A percentile compares a stretch with the other conserved stretches of the same genome.
These are phyloP conservation scores for Turritis glabra DNA, from an alignment of 345 rosid genomes.

Conservation along the genomic window DNA sequence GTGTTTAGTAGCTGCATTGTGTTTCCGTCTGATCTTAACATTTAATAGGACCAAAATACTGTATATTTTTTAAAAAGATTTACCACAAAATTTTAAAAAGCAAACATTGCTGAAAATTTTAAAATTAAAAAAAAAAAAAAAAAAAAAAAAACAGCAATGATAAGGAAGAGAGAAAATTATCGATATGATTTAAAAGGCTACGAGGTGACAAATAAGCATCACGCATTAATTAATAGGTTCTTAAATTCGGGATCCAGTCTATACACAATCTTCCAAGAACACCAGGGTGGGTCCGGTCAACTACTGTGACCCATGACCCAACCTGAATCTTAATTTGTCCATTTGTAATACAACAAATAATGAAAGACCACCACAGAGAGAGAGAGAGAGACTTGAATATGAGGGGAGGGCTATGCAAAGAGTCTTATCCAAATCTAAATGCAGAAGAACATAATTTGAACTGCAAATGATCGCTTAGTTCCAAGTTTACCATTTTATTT, in stretches of 20 bases:
- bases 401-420: too few relatives aligned
- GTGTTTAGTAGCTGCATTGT: too few relatives aligned
- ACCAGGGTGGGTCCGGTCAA: conserved; percentile 28
- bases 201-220: conserved; percentile 6
- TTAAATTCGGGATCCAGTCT: conserved; percentile 7
- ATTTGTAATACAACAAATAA: background rate
- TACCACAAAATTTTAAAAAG: too few relatives aligned
- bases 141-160: background rate
- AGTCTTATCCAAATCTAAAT: conserved; percentile 11
- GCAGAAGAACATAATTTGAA: too few relatives aligned
- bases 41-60: too few relatives aligned
- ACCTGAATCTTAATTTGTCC: conserved; percentile 27
- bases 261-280: conserved; percentile 13
- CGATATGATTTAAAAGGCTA: background rate
- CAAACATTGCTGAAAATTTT: too few relatives aligned
- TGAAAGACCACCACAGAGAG: background rate
- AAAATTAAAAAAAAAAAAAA: too few relatives aligned
- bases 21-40: too few relatives aligned
- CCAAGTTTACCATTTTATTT: too few relatives aligned
- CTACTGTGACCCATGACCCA: conserved; percentile 28
- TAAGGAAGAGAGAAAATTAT: background rate
- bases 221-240: conserved; percentile 9
- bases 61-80: too few relatives aligned
- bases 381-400: too few relatives aligned
- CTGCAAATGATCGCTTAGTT: too few relatives aligned